A percentile compares a stretch with the other conserved stretches of the same genome.
Evolutionary conservation across 129 eudicot species (phyloP).

Genomic region (Centaurea solstitialis): DNA sequence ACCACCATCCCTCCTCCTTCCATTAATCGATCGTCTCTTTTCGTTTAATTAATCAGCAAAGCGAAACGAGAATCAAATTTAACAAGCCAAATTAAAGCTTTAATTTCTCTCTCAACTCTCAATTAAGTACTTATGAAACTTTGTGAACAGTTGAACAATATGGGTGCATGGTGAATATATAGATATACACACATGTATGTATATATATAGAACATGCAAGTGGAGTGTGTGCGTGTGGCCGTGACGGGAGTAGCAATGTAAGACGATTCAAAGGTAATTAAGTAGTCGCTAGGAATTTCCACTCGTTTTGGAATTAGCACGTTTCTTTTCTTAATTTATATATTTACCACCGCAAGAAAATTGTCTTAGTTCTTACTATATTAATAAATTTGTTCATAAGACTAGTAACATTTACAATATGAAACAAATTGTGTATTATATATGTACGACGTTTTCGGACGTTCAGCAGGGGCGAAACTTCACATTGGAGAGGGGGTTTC

Average conservation of each 20-base stretch:
- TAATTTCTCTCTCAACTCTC: neutral
- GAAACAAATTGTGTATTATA: too few relatives aligned
- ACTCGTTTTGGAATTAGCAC: conserved; percentile 24
- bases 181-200: neutral
- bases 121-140: neutral
- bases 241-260: neutral
- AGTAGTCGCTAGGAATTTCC: conserved; percentile 27
- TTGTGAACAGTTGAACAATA: neutral
- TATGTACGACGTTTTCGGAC: too few relatives aligned
- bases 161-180: conserved; percentile 3
- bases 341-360: neutral
- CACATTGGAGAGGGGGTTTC: too few relatives aligned
- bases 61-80: neutral
- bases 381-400: too few relatives aligned
- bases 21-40: neutral
- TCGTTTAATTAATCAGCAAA: neutral
- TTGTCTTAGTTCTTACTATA: too few relatives aligned
- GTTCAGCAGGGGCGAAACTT: too few relatives aligned
- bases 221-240: conserved; percentile 6
- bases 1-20: conserved; percentile 23
- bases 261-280: neutral
- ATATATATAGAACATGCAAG: neutral
- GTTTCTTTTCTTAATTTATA: neutral
- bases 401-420: too few relatives aligned
- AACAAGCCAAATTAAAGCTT: neutral